Evolutionary conservation across 306 rosid species (phyloP).

Genomic region (Ziziphus jujuba): DNA sequence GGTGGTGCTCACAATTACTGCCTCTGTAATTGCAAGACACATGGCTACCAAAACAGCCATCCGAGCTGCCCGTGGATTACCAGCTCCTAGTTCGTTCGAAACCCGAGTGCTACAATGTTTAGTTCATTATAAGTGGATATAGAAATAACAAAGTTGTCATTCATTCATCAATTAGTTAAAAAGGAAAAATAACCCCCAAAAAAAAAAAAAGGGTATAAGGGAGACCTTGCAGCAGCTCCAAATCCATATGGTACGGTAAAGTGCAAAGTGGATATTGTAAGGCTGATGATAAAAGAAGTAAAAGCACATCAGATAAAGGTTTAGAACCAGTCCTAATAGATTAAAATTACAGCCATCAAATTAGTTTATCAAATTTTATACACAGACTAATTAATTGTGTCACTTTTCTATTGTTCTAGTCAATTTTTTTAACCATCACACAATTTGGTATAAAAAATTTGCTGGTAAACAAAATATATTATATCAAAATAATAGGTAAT

Average conservation of each 20-base stretch:
- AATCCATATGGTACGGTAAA: constrained; percentile 60
- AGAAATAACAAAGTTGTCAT: neutral
- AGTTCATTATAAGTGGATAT: neutral
- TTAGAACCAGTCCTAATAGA: neutral
- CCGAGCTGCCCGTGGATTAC: constrained; percentile 47
- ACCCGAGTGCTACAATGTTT: constrained; percentile 48
- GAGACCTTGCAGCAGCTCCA: constrained; percentile 63
- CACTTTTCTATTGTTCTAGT: neutral
- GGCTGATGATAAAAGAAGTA: constrained; percentile 27
- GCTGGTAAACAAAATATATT: too few relatives aligned
- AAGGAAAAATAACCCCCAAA: too few relatives aligned
- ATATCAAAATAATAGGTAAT: too few relatives aligned
- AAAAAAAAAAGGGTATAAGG: neutral
- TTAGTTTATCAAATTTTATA: too few relatives aligned
- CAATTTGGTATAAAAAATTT: too few relatives aligned
- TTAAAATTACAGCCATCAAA: too few relatives aligned
- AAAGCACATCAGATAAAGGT: neutral
- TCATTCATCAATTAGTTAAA: too few relatives aligned
- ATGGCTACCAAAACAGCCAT: constrained; percentile 34
- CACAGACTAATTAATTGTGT: too few relatives aligned
- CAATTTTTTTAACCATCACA: neutral
- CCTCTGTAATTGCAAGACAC: constrained; percentile 45
- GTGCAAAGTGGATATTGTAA: constrained; percentile 60
- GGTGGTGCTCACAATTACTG: constrained; percentile 25
- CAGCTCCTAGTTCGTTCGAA: constrained; percentile 71